Evolutionary conservation across 345 rosid genomes (phyloP).

Genomic region (Moricandia moricandioides): DNA sequence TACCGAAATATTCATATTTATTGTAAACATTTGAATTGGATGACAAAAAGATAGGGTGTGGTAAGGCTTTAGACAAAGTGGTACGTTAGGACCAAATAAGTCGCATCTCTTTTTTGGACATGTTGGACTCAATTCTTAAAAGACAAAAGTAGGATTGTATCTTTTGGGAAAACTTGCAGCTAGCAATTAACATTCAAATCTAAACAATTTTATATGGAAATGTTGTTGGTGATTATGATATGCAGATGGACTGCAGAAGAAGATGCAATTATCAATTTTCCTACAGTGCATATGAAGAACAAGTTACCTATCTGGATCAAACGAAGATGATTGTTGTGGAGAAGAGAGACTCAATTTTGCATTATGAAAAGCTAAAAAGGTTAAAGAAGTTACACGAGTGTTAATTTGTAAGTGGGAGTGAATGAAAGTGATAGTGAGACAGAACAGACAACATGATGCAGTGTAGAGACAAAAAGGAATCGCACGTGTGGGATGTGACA

Average conservation of each 20-base stretch:
- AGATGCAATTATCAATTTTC: conserved; percentile 79
- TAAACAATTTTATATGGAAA: neutral
- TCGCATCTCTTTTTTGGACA: conserved; percentile 24
- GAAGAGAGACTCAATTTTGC: conserved; percentile 4
- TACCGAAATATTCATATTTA: neutral
- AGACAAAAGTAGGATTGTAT: neutral
- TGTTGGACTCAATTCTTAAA: conserved; percentile 6
- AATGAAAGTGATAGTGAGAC: conserved; percentile 21
- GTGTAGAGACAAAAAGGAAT: conserved; percentile 10
- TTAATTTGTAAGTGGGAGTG: conserved; percentile 7
- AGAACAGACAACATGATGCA: conserved; percentile 20
- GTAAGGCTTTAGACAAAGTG: conserved; percentile 23
- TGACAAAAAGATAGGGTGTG: neutral
- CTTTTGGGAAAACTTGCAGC: neutral
- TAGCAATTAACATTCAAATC: neutral
- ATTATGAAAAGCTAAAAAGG: neutral
- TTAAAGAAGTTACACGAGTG: conserved; percentile 24
- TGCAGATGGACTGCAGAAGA: conserved; percentile 89
- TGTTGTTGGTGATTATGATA: neutral
- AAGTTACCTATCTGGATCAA: conserved; percentile 87
- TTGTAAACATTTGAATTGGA: neutral
- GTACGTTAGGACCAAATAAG: conserved; percentile 13
- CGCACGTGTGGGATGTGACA: conserved; percentile 25
- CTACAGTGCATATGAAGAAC: conserved; percentile 87
- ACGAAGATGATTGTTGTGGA: conserved; percentile 36